phyloP scores from a whole-genome alignment of 306 rosid genomes.

The Pachyrhizus erosus region DNA sequence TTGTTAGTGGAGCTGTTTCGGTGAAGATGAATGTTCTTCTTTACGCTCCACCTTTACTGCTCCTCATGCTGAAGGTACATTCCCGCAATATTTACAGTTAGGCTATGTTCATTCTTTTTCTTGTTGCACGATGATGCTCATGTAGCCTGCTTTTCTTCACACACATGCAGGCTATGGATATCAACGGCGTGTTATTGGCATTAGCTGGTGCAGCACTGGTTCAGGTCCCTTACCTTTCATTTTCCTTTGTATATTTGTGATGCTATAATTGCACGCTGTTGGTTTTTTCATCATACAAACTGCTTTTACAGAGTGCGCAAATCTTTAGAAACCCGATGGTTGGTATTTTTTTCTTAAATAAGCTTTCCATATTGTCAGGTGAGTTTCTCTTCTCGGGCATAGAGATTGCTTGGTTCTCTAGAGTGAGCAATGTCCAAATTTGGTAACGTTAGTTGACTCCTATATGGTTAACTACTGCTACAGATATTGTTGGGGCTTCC shows the following conservation, averaged over 20 bases:
- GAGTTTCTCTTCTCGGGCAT: slow-evolving; percentile 69
- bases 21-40: slow-evolving; percentile 97
- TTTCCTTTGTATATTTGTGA: slow-evolving; percentile 23
- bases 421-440: slow-evolving; percentile 47
- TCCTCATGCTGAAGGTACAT: slow-evolving; percentile 87
- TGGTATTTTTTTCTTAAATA: slow-evolving; percentile 42
- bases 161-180: slow-evolving; percentile 73
- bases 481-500: slow-evolving; percentile 92
- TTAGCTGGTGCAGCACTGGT: slow-evolving; percentile 87
- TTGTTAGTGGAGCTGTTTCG: slow-evolving; percentile 83
- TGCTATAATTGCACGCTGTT: slow-evolving; percentile 16
- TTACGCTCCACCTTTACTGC: slow-evolving; percentile 85
- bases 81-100: slow-evolving; percentile 14
- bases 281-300: slow-evolving; percentile 33
- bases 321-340: slow-evolving; percentile 41
- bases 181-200: slow-evolving; percentile 71
- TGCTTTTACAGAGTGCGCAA: slow-evolving; percentile 37
- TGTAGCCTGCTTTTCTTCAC: slow-evolving; percentile 32
- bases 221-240: slow-evolving; percentile 68
- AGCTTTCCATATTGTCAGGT: slow-evolving; percentile 56
- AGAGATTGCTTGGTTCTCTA: slow-evolving; percentile 41
- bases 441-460: slow-evolving; percentile 50
- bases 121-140: slow-evolving; percentile 35
- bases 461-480: slow-evolving; percentile 56
- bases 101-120: not conserved